A percentile compares a stretch with the other conserved stretches of the same genome.
Evolutionary conservation across 1,284 basidiomycete species (phyloP).

Genomic region (Cerioporus squamosus): DNA sequence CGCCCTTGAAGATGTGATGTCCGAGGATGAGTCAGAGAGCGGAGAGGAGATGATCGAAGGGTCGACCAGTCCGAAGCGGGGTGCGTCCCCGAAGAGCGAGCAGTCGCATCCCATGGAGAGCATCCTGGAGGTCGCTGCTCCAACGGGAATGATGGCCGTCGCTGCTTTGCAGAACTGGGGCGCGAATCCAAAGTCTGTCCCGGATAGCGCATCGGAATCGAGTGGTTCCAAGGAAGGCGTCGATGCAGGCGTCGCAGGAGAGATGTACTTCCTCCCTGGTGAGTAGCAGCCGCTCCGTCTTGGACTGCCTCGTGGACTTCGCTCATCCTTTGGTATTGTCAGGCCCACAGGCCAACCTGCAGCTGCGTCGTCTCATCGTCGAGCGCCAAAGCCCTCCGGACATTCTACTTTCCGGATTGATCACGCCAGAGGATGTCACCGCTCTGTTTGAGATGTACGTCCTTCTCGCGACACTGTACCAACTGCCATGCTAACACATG

Average conservation of each 20-base stretch:
- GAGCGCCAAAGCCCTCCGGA: conserved; percentile 48
- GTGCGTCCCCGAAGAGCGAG: conserved; percentile 7
- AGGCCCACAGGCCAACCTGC: conserved; percentile 38
- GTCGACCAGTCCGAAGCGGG: conserved; percentile 6
- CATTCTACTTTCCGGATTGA: conserved; percentile 47
- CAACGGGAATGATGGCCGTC: conserved; percentile 37
- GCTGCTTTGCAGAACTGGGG: conserved; percentile 30
- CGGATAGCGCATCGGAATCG: conserved; percentile 11
- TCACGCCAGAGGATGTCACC: conserved; percentile 46
- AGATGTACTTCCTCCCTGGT: conserved; percentile 37
- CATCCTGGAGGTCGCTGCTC: conserved; percentile 30
- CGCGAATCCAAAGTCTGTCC: conserved; percentile 17
- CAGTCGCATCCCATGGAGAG: conserved; percentile 9
- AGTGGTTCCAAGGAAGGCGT: conserved; percentile 7
- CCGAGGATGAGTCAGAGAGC: conserved; percentile 29
- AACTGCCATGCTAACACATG: conserved; percentile 2
- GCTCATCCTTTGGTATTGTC: neutral
- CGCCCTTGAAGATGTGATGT: conserved; percentile 33
- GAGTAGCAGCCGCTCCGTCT: conserved; percentile 1
- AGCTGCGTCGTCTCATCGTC: conserved; percentile 46
- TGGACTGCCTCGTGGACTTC: neutral
- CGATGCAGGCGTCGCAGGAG: conserved; percentile 33
- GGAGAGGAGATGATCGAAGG: conserved; percentile 27
- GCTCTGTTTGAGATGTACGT: conserved; percentile 51
- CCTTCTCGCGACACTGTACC: neutral